Conservation (phyloP, 352 stramenopile species). For the Phytophthora palmivora region DNA sequence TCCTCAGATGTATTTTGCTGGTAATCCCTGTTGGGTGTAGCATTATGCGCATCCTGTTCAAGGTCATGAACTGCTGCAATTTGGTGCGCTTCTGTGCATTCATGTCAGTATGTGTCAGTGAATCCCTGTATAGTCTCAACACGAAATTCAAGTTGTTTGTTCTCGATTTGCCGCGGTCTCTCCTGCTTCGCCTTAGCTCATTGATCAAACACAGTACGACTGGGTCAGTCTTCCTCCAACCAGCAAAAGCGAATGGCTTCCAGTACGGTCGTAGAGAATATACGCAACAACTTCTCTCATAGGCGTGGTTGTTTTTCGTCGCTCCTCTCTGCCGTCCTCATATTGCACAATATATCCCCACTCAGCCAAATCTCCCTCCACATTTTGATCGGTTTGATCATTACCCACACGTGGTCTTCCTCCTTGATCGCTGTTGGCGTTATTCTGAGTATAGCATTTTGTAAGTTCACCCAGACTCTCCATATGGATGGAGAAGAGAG, state of each 20-base stretch:
- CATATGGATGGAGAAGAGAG: too few species aligned
- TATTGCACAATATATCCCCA: conserved; percentile 2
- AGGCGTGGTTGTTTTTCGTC: neutral
- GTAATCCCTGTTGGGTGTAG: too few species aligned
- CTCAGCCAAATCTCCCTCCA: too few species aligned
- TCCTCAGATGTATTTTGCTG: too few species aligned
- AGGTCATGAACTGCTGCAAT: neutral
- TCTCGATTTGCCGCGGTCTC: neutral
- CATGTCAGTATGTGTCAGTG: neutral
- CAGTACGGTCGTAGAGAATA: too few species aligned
- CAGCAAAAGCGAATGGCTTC: neutral
- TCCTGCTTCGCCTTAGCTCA: conserved; percentile 9
- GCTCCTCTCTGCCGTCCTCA: neutral
- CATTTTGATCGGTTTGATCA: too few species aligned
- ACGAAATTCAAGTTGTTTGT: neutral
- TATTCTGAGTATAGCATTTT: too few species aligned
- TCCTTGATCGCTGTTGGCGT: too few species aligned
- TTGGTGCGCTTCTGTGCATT: too few species aligned
- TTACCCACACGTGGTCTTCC: too few species aligned
- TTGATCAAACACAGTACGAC: conserved; percentile 9
- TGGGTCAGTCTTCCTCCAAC: neutral
- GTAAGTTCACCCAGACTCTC: too few species aligned
- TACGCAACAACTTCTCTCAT: conserved; percentile 11
- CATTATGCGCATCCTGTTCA: neutral
- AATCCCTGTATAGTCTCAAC: neutral